A percentile compares a stretch with the other conserved stretches of the same genome.
phyloP scores from a whole-genome alignment of 108 stramenopile species.

The Pseudonitzschia delicatissima region DNA sequence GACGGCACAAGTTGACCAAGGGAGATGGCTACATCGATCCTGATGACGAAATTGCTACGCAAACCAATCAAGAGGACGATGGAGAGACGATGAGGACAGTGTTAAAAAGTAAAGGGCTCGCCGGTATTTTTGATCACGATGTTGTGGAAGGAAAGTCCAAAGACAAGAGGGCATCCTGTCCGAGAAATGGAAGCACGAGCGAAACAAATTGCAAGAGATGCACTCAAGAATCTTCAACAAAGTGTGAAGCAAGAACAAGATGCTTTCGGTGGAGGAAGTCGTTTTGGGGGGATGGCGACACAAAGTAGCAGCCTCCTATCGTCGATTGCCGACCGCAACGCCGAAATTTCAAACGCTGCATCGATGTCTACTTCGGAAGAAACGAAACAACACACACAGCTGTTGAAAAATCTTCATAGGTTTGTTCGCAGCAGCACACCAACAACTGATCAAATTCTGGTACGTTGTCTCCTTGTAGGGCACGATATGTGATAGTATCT shows the following conservation, averaged over 20 bases:
- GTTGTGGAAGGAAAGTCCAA: constrained; percentile 35
- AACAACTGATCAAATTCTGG: constrained; percentile 60
- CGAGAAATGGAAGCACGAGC: constrained; percentile 80
- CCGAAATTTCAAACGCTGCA: constrained; percentile 38
- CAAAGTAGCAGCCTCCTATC: constrained; percentile 43
- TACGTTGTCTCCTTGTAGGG: neutral
- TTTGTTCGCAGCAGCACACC: constrained; percentile 47
- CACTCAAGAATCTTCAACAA: constrained; percentile 44
- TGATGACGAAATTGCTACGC: constrained; percentile 23
- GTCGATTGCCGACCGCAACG: constrained; percentile 48
- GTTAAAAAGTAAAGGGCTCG: constrained; percentile 74
- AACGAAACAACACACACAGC: constrained; percentile 38
- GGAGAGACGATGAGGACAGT: constrained; percentile 58
- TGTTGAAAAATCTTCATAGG: constrained; percentile 45
- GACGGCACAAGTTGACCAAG: constrained; percentile 57
- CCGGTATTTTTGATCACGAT: constrained; percentile 70
- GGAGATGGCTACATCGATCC: constrained; percentile 63
- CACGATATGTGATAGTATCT: neutral
- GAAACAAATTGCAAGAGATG: constrained; percentile 60
- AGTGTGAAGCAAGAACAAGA: constrained; percentile 42
- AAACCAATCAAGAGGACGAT: constrained; percentile 29
- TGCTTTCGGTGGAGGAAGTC: constrained; percentile 34
- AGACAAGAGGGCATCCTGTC: constrained; percentile 46
- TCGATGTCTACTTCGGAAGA: constrained; percentile 1
- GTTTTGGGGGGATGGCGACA: neutral